Evolutionary conservation across 225 moss, liverwort and hornwort species (phyloP).

Genomic region (Takakia lepidozioides): DNA sequence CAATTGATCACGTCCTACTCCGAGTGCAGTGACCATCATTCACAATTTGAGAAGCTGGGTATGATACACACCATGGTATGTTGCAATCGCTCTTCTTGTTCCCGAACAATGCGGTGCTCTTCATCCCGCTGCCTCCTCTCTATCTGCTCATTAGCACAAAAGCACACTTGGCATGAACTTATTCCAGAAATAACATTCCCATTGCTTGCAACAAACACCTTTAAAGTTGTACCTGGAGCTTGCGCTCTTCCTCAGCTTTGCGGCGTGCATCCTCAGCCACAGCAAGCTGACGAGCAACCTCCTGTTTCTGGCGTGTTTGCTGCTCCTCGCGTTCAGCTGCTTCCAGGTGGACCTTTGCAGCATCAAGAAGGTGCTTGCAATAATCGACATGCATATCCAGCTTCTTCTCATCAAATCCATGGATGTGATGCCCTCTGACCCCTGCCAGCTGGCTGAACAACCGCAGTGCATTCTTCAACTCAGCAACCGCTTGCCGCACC

Average conservation of each 20-base stretch:
- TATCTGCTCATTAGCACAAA: constrained; percentile 15
- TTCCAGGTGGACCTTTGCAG: constrained; percentile 91
- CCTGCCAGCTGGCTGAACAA: constrained; percentile 82
- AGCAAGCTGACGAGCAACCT: constrained; percentile 82
- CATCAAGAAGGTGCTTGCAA: constrained; percentile 87
- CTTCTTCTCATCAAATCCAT: constrained; percentile 98
- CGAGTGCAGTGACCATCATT: too few relatives aligned
- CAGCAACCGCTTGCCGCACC: constrained; percentile 91
- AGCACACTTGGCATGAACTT: background rate
- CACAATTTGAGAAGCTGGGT: too few relatives aligned
- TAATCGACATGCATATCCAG: constrained; percentile 94
- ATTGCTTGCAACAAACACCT: background rate
- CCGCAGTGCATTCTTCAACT: constrained; percentile 89
- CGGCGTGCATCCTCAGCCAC: constrained; percentile 87
- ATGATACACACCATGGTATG: constrained; percentile 25
- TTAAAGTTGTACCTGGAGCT: constrained; percentile 35
- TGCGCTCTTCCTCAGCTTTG: constrained; percentile 84
- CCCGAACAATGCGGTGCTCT: constrained; percentile 58
- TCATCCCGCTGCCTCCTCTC: constrained; percentile 72
- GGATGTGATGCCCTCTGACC: constrained; percentile 61
- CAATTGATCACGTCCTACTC: too few relatives aligned
- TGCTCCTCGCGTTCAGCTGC: constrained; percentile 98
- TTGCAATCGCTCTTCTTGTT: constrained; percentile 64
- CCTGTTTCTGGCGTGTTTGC: constrained; percentile 85
- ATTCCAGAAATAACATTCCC: too few relatives aligned